Base-by-base conservation (phyloP, 2,329 filamentous ascomycete species). In the Blumeria graminis region DNA sequence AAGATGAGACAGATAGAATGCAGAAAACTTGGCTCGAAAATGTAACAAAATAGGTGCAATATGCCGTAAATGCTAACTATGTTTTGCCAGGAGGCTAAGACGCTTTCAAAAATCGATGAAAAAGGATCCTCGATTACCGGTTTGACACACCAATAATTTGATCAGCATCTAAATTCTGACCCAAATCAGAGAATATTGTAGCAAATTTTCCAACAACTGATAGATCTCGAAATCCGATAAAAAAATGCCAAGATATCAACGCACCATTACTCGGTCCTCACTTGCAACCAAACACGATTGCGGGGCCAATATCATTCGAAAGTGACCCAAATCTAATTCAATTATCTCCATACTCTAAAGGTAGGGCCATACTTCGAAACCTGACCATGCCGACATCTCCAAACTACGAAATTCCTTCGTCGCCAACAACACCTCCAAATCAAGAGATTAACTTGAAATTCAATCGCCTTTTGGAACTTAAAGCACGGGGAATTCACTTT, bases 401-500 rank as follows among this genome's bases (percentile, higher is more conserved):
- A 1, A 81, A 86, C 68, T 78, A 87, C 63, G 73, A 80, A 62
- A 87, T 92, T 59, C 85, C 85, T 0, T 73, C 77, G 9, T 87
- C 84, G 3, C 85, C 85, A 0, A 80, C 82, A 0, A 77, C 77
- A 28, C 76, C 77, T 1, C 77, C 77, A 10, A 69, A 72, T 0
- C 71, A 36, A 62, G 69, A 45, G 68, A 69, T 80, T 11, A 81
- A 76, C 55, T 74, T 76, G 61, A 88, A 86, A 63, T 82, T 90
- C 62, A 75, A 78, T 60, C 78, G 80, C 58, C 90, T 92, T 61
- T 75, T 90, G 0, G 73, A 78, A 50, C 74, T 90, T n/a, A 92
- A 92, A 70, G 80, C 78, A 64, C 78, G 82, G 60, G 81, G 81
- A 4, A 73, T 81, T 14, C 86, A 92, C 68, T 90, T 90, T 72